Evolutionary conservation across 257 asterid genomes (phyloP).

Genomic region (Cordia subcordata): DNA sequence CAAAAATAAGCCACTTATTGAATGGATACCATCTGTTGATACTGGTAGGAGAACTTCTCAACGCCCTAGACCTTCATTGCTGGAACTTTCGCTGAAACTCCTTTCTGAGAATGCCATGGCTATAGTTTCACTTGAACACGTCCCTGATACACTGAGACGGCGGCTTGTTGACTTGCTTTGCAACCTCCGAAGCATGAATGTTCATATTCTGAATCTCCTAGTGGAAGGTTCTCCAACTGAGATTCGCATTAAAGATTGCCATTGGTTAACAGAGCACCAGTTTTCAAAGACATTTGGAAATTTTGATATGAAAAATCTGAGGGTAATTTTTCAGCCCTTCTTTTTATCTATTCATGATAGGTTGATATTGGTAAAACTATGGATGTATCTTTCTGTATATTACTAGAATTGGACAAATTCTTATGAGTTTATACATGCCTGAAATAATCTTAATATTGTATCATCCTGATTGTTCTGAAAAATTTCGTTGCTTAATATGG

Average conservation of each 20-base stretch:
- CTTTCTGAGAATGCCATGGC: constrained; percentile 55
- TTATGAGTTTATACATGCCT: not conserved
- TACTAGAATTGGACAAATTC: not conserved
- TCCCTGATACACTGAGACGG: constrained; percentile 54
- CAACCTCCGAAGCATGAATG: constrained; percentile 47
- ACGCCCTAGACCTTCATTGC: constrained; percentile 46
- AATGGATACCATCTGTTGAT: constrained; percentile 40
- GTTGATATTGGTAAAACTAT: not conserved
- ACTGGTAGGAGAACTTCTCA: constrained; percentile 11
- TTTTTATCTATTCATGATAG: not conserved
- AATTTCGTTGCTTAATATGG: too few relatives aligned
- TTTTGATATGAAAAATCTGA: constrained; percentile 38
- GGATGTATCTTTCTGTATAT: not conserved
- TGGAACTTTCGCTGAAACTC: constrained; percentile 53
- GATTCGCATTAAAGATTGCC: constrained; percentile 58
- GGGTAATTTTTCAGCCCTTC: constrained; percentile 37
- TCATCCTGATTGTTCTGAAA: not conserved
- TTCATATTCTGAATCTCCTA: constrained; percentile 38
- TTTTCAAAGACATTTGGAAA: constrained; percentile 37
- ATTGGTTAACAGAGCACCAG: constrained; percentile 63
- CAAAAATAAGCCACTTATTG: constrained; percentile 30
- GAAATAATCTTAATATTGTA: not conserved
- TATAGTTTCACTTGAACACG: constrained; percentile 50
- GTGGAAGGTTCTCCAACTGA: constrained; percentile 59
- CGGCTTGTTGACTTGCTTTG: constrained; percentile 51